Percentiles rank a stretch among this genome's conserved stretches.
These are phyloP conservation scores for Ottelia alismoides DNA, from an alignment of 106 monocot genomes.

Conservation along the genomic window DNA sequence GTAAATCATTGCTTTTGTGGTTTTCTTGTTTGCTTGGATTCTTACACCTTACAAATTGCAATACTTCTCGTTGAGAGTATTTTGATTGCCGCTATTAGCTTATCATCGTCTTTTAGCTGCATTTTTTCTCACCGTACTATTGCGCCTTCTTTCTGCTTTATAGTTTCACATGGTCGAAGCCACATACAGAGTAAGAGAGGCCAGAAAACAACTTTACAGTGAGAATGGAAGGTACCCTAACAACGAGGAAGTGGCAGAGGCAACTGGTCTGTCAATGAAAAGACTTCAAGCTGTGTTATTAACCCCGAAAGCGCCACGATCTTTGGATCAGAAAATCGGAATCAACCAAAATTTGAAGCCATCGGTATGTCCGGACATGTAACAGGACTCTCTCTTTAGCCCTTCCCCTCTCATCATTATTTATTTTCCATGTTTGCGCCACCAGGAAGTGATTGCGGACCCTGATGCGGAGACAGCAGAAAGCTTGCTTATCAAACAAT, in stretches of 20 bases:
- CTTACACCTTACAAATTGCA: too few species aligned
- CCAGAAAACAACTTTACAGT: slow-evolving; percentile 63
- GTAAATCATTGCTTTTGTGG: too few species aligned
- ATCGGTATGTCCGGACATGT: slow-evolving; percentile 61
- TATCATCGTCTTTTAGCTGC: too few species aligned
- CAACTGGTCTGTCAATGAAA: slow-evolving; percentile 68
- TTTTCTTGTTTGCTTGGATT: too few species aligned
- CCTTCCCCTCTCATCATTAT: background rate
- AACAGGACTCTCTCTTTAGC: background rate
- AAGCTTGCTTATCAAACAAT: slow-evolving; percentile 54
- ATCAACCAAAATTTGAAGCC: slow-evolving; percentile 56
- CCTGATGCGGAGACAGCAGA: slow-evolving; percentile 59
- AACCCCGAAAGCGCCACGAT: slow-evolving; percentile 65
- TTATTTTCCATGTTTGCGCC: background rate
- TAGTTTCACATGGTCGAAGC: slow-evolving; percentile 94
- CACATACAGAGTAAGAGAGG: slow-evolving; percentile 65
- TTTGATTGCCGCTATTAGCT: too few species aligned
- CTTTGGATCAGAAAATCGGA: slow-evolving; percentile 71
- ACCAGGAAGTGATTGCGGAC: slow-evolving; percentile 72
- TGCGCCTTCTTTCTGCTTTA: background rate
- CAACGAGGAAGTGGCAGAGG: slow-evolving; percentile 54
- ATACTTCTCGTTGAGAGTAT: too few species aligned
- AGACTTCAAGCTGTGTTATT: slow-evolving; percentile 55
- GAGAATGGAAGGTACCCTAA: slow-evolving; percentile 55
- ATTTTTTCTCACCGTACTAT: too few species aligned